phyloP scores from a whole-genome alignment of 331 rosid genomes.

The Quercus lobata region DNA sequence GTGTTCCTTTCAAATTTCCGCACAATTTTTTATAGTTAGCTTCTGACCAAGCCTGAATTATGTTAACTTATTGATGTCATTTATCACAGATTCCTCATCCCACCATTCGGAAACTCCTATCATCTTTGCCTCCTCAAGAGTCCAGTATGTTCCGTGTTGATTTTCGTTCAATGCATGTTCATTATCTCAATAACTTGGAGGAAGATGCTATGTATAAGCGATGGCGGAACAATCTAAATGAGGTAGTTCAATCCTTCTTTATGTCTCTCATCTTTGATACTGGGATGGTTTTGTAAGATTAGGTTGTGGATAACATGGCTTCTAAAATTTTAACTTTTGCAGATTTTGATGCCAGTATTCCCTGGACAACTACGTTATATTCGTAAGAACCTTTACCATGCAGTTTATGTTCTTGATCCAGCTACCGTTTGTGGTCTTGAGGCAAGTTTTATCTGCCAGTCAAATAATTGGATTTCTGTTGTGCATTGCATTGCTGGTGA shows the following conservation, averaged over 20 bases:
- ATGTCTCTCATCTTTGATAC: not conserved
- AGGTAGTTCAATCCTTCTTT: constrained; percentile 42
- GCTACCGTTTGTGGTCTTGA: constrained; percentile 74
- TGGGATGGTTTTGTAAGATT: constrained; percentile 1
- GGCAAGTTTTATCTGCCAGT: constrained; percentile 52
- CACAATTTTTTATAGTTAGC: constrained; percentile 1
- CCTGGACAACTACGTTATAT: constrained; percentile 95
- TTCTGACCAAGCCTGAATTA: constrained; percentile 5
- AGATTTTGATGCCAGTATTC: constrained; percentile 97
- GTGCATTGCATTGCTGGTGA: constrained; percentile 22
- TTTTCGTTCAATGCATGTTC: constrained; percentile 82
- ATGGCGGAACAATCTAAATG: constrained; percentile 86
- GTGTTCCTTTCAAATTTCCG: too few relatives aligned
- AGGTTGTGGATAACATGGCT: constrained; percentile 6
- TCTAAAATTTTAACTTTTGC: constrained; percentile 5
- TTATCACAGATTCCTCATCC: constrained; percentile 71
- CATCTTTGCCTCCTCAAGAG: constrained; percentile 80
- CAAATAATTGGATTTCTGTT: constrained; percentile 12
- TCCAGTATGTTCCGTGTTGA: constrained; percentile 80
- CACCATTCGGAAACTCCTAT: constrained; percentile 65
- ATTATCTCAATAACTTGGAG: constrained; percentile 92
- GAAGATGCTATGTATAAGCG: constrained; percentile 84
- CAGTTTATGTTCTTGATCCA: constrained; percentile 86
- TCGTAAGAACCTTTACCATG: constrained; percentile 94
- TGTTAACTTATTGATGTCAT: constrained; percentile 9